A percentile compares a stretch with the other conserved stretches of the same genome.
phyloP scores from a whole-genome alignment of 805 yeast genomes.

The Barnettozyma botsteinii region DNA sequence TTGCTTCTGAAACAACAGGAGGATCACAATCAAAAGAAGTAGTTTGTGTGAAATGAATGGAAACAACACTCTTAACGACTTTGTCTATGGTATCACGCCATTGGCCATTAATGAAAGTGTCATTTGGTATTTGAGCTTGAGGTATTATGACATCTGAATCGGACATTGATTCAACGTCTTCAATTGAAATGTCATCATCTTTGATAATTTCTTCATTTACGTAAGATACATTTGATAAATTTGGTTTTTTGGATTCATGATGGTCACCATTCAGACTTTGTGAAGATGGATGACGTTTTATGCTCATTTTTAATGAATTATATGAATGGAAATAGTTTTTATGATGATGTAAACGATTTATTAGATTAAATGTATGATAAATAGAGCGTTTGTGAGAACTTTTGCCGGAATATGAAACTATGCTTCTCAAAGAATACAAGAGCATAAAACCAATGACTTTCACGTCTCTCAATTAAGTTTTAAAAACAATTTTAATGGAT shows the following conservation, averaged over 20 bases:
- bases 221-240: not conserved
- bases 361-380: not conserved
- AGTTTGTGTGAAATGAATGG: constrained; percentile 85
- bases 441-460: constrained; percentile 6
- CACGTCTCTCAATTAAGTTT: too few relatives aligned
- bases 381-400: not conserved
- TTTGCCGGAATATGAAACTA: not conserved
- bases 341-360: not conserved
- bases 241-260: not conserved
- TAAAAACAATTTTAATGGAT: too few relatives aligned
- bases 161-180: constrained; percentile 1
- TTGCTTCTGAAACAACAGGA: constrained; percentile 82
- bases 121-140: constrained; percentile 2
- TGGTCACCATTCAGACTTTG: constrained; percentile 2
- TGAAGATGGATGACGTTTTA: constrained; percentile 1
- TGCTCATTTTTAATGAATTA: not conserved
- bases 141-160: not conserved
- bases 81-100: constrained; percentile 82
- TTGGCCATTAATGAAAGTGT: constrained; percentile 25
- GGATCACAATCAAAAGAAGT: constrained; percentile 81
- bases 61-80: constrained; percentile 82
- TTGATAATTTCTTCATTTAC: not conserved
- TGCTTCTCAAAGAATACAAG: not conserved
- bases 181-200: constrained; percentile 7
- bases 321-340: not conserved